Evolutionary conservation across 768 basidiomycete genomes (phyloP), one percentile per base, ranked within the genome.

Genomic region (Lactarius indigo): DNA sequence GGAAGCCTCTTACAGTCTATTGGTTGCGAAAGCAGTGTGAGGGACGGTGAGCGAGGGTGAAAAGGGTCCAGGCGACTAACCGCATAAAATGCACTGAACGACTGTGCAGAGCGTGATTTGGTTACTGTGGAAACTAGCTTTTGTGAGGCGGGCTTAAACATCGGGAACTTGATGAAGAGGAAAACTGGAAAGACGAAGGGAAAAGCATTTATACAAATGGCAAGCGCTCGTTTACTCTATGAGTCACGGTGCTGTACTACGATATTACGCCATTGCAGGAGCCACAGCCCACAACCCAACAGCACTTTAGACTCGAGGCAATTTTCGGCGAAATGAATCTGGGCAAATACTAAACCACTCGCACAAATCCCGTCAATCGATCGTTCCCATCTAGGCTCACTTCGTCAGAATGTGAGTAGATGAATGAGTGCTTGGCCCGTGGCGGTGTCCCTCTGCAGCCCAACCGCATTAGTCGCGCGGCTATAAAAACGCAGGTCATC

Each of bases 11-110:
- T 26, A 68, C 66, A 12, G 65, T 65, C 65, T 70, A 23, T 59
- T 47, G 30, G 66, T 42, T 35, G 35, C 7, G 23, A 63, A 31
- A 35, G 28, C 1, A 23, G 18, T 8, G 42, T 50, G 50, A 62
- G 65, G 23, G 57, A 55, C 35, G 12, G 26, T 7, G 20, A 39
- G 31, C 26, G 20, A 42, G 15, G 23, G 26, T 35, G 39, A 5
- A 60, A n/a, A 54, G 26, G n/a, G 52, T 3, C 33, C 55, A 33
- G 62, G 61, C 44, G 28, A 79, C 83, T 41, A 65, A 89, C 87
- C 15, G 87, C 84, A 72, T 85, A 86, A 67, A 80, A 84, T 4
- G 86, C 84, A 58, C 76, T 83, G 73, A 79, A 80, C 1, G 81
- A 79, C 74, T 68, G 77, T 64, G 64, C 78, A 64, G 72, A 70